Evolutionary conservation across 2,329 filamentous ascomycete species (phyloP), one percentile per base, ranked within the genome.

Genomic region (Tolypocladium ovalisporum): DNA sequence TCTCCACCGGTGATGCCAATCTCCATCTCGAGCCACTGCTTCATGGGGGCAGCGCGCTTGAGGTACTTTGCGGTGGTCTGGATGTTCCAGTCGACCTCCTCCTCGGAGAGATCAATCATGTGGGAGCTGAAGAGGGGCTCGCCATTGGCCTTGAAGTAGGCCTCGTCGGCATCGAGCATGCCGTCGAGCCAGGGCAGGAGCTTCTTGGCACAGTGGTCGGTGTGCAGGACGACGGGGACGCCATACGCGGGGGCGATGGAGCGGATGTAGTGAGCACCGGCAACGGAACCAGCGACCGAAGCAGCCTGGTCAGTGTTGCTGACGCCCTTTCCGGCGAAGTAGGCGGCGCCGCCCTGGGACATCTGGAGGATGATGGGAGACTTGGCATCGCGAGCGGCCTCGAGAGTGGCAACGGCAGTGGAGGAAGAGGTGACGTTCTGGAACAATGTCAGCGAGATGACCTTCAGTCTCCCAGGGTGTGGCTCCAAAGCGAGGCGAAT

Each of bases 181-280:
- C 92, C 92, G 71, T 97, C 92, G 73, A 97, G 81, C 93, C 93
- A 97, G 62, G 94, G 94, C 58, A 97, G 86, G 59, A 97, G 90
- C 87, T 97, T 97, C 89, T 97, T 97, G 73, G 94, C 93, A 78
- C 93, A 96, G 82, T 97, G 94, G 75, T 99, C 94, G 72, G 93
- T 95, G 85, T 97, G 92, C 60, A 97, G 86, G 68, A 97, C 81
- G 66, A 96, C 90, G 69, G 93, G 93, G 64, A 97, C 79, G 66
- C 87, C 90, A 77, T 99, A 99, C 66, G 83, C 67, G 60, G 93
- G 90, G 55, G 94, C 90, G 68, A 97, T 78, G 65, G 88, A 80
- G 71, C 92, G 90, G 79, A 97, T 90, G 81, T 90, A 97, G 80
- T 96, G 89, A 66, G 94, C 94, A 67, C 83, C 92, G 62, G 94